A percentile compares a stretch with the other conserved stretches of the same genome.
These are phyloP conservation scores for Paramyrothecium roridum DNA, from an alignment of 2,329 filamentous ascomycete species.

Conservation along the genomic window DNA sequence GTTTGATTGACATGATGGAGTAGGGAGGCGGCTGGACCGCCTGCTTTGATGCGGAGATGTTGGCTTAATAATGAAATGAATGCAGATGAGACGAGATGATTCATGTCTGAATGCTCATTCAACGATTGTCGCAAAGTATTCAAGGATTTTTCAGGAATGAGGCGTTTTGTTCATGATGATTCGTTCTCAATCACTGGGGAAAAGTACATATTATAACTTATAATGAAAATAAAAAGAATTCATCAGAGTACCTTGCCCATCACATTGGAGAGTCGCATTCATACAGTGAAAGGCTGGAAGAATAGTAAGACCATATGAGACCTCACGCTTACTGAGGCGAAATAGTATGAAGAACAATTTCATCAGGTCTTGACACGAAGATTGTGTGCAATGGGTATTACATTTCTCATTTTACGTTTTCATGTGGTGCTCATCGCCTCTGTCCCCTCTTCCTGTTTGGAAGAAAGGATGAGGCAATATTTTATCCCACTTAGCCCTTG, in stretches of 20 bases:
- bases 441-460: slow-evolving; percentile 10
- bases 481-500: slow-evolving; percentile 53
- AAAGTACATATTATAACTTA: not conserved
- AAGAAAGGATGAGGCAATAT: slow-evolving; percentile 1
- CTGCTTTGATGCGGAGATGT: not conserved
- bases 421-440: slow-evolving; percentile 3
- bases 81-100: not conserved
- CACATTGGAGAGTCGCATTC: no score
- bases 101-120: not conserved
- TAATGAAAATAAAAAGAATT: not conserved
- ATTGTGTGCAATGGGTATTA: no score
- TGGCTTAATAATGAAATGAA: not conserved
- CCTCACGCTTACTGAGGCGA: no score
- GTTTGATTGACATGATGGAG: slow-evolving; percentile 2
- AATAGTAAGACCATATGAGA: no score
- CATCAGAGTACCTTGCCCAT: no score
- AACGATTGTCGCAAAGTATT: not conserved
- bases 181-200: not conserved
- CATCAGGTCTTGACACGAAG: no score
- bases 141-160: not conserved
- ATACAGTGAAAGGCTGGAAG: no score
- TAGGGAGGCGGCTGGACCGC: not conserved
- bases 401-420: no score
- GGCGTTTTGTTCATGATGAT: not conserved
- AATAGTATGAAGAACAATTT: no score